Base-by-base conservation (phyloP, 176 grass and related monocot species). In the Musa itinerans region DNA sequence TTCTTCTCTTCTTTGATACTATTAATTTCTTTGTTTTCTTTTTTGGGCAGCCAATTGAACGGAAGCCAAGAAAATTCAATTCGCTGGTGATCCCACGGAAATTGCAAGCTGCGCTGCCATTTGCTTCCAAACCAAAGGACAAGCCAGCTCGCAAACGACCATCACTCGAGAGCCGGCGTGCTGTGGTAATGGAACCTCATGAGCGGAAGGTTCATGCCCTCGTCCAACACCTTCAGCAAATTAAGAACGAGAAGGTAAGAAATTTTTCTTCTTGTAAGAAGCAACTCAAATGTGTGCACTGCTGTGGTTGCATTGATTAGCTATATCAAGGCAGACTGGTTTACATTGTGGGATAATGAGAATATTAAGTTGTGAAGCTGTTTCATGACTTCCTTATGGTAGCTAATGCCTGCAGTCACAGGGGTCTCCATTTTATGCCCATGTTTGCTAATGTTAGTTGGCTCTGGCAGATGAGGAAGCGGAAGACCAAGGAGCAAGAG, bases 41-140 rank as follows among this genome's bases (percentile, higher is more conserved):
- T 3, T 10, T 77, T 61, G 55, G 14, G 11, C 80, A 94, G 95
- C 83, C 86, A 51, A 92, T 94, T 72, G 86, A 99, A 86, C 81
- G 90, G 76, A 90, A 79, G 74, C 78, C 71, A 11, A 86, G 88
- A 80, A 99, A 94, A 83, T 99, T 99, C 80, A 99, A 94, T 50
- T 73, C 90, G 63, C 17, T 94, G 67, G 88, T 84, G 65, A 84
- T 99, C 55, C 95, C 90, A 78, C 73, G 65, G 74, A 99, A 89
- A 84, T 82, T 98, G 63, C 95, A 98, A 81, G 78, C 56, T 10
- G 65, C 76, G 25, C 90, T 99, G 75, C 90, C 95, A 62, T 99
- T 99, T 81, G 76, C 75, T 70, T 84, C 84, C 15, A 99, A 99
- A 63, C 90, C 88, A 2, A 99, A 99, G 86, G 73, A 87, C 76